Evolutionary conservation across 1,139 yeast genomes (phyloP).

Genomic region (Diutina rugosa): DNA sequence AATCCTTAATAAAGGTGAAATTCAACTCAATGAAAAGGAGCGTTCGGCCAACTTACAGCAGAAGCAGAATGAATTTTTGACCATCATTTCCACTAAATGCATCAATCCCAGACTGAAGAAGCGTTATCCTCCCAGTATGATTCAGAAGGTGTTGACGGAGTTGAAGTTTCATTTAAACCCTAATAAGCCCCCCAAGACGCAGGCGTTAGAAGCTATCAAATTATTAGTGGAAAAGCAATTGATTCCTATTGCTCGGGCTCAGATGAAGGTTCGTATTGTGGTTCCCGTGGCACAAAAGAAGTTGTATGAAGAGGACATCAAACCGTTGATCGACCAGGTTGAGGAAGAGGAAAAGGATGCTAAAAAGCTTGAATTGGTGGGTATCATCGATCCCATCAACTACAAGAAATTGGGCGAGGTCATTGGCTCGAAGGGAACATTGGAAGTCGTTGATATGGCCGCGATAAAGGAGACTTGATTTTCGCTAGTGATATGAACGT

Average conservation of each 20-base stretch:
- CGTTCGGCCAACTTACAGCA: constrained; percentile 65
- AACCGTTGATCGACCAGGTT: constrained; percentile 36
- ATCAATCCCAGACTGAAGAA: constrained; percentile 83
- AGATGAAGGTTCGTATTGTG: constrained; percentile 68
- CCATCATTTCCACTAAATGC: constrained; percentile 78
- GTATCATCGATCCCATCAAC: constrained; percentile 80
- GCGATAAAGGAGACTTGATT: constrained; percentile 34
- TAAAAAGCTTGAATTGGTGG: constrained; percentile 46
- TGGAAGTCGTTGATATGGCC: constrained; percentile 87
- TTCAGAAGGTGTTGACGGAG: constrained; percentile 74
- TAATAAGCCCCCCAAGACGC: constrained; percentile 72
- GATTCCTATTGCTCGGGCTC: constrained; percentile 88
- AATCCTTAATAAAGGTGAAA: constrained; percentile 81
- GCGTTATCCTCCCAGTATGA: constrained; percentile 89
- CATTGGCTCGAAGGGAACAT: constrained; percentile 30
- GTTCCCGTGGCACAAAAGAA: constrained; percentile 39
- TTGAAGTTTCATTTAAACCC: constrained; percentile 71
- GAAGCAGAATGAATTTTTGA: constrained; percentile 72
- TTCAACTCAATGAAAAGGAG: constrained; percentile 90
- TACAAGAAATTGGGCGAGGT: constrained; percentile 33
- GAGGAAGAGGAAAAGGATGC: constrained; percentile 39
- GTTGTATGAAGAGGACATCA: constrained; percentile 34
- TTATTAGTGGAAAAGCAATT: constrained; percentile 64
- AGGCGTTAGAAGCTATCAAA: constrained; percentile 87
- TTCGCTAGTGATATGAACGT: too few relatives aligned